Percentiles rank a stretch among this genome's conserved stretches.
These are phyloP conservation scores for Earliella scabrosa DNA, from an alignment of 1,284 basidiomycete species.

Conservation along the genomic window DNA sequence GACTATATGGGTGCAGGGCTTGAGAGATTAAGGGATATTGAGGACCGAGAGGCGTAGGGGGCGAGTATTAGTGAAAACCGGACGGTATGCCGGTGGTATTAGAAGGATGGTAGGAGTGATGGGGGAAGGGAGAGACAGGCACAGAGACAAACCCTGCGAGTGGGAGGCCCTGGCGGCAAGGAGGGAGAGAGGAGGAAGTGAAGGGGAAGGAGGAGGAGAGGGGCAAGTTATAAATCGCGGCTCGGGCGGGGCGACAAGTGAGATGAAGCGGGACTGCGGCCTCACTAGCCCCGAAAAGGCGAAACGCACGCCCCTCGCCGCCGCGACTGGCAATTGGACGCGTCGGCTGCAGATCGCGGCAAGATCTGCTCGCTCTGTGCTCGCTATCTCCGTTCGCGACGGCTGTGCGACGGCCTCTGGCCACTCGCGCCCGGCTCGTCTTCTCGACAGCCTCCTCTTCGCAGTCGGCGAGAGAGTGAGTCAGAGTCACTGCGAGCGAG, in stretches of 20 bases:
- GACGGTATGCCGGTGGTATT: neutral
- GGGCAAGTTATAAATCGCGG: no score
- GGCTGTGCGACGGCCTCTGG: no score
- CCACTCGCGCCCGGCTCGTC: no score
- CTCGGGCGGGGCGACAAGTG: neutral
- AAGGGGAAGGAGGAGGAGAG: neutral
- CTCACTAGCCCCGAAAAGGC: neutral
- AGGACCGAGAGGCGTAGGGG: neutral
- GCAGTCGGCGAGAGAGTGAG: no score
- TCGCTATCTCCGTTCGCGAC: no score
- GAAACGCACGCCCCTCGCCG: constrained; percentile 2
- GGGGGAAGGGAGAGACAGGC: neutral
- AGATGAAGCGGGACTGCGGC: neutral
- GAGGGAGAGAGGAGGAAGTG: neutral
- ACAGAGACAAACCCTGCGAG: neutral
- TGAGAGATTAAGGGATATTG: neutral
- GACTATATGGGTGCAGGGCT: neutral
- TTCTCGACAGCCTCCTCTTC: no score
- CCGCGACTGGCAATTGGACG: neutral
- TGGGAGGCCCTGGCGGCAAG: neutral
- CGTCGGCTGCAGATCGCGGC: neutral
- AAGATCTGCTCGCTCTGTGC: no score
- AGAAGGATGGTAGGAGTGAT: neutral
- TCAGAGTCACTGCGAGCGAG: no score
- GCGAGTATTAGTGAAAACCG: neutral